Evolutionary conservation across 495 filamentous ascomycete species (phyloP).

Genomic region (Trypethelium eluteriae): DNA sequence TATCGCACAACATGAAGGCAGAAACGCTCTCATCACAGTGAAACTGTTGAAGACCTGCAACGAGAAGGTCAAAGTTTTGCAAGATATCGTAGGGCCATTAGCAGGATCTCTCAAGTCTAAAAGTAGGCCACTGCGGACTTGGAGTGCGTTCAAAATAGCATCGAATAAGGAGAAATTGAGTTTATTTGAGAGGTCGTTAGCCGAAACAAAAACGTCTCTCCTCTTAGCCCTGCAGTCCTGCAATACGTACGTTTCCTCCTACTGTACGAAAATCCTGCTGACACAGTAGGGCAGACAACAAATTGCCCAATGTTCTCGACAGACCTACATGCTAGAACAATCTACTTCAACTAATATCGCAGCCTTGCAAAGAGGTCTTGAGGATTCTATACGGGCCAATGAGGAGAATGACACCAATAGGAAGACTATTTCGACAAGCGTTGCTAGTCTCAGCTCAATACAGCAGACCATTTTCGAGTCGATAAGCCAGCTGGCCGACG

Average conservation of each 20-base stretch:
- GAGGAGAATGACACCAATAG: slow-evolving; percentile 5
- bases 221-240: slow-evolving; percentile 9
- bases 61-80: slow-evolving; percentile 7
- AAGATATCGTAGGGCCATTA: slow-evolving; percentile 9
- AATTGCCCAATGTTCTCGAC: slow-evolving; percentile 6
- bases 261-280: slow-evolving; percentile 1
- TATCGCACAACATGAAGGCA: slow-evolving; percentile 8
- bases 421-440: slow-evolving; percentile 11
- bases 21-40: background rate
- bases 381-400: slow-evolving; percentile 1
- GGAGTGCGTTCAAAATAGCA: slow-evolving; percentile 10
- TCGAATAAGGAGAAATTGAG: slow-evolving; percentile 10
- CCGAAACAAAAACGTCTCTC: slow-evolving; percentile 5
- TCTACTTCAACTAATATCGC: slow-evolving; percentile 7
- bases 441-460: slow-evolving; percentile 6
- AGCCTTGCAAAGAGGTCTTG: slow-evolving; percentile 8
- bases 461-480: background rate
- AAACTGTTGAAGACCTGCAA: slow-evolving; percentile 11
- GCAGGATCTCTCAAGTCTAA: slow-evolving; percentile 10
- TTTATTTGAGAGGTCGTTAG: slow-evolving; percentile 9
- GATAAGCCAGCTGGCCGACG: slow-evolving; percentile 7
- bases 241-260: slow-evolving; percentile 2
- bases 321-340: background rate
- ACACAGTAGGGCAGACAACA: slow-evolving; percentile 4
- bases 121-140: slow-evolving; percentile 6